phyloP scores from a whole-genome alignment of 768 basidiomycete species.

The Leccinum obscurum region DNA sequence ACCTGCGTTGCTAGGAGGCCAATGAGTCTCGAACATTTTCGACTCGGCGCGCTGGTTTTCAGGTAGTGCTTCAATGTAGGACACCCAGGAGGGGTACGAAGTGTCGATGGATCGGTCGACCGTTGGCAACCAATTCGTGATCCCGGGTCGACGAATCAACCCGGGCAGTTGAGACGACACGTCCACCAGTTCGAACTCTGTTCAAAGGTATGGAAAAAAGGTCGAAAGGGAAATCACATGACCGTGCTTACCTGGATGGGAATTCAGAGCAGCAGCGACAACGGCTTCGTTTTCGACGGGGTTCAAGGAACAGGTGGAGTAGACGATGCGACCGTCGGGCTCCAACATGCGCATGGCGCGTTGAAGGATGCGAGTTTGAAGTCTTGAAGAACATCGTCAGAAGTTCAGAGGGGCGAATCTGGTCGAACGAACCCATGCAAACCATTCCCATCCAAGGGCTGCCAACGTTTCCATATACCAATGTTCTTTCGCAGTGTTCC shows the following conservation, averaged over 20 bases:
- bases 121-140: conserved; percentile 77
- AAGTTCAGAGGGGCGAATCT: neutral
- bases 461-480: conserved; percentile 94
- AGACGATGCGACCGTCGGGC: conserved; percentile 85
- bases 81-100: conserved; percentile 59
- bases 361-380: conserved; percentile 90
- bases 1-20: conserved; percentile 71
- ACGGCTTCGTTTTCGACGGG: conserved; percentile 98
- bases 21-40: conserved; percentile 72
- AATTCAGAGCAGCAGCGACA: conserved; percentile 76
- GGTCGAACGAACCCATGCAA: conserved; percentile 67
- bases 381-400: conserved; percentile 43
- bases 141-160: conserved; percentile 74
- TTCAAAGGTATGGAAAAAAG: neutral
- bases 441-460: conserved; percentile 84
- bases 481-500: conserved; percentile 94
- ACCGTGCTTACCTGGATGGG: conserved; percentile 54
- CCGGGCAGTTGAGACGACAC: conserved; percentile 68
- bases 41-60: conserved; percentile 49
- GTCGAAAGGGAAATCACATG: neutral
- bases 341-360: conserved; percentile 90
- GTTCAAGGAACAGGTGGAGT: conserved; percentile 97
- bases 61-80: conserved; percentile 52
- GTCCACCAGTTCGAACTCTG: conserved; percentile 80
- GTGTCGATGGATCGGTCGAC: conserved; percentile 52